Percentiles rank a stretch among this genome's conserved stretches.
phyloP scores from a whole-genome alignment of 805 yeast genomes.

The Wickerhamomyces alni region DNA sequence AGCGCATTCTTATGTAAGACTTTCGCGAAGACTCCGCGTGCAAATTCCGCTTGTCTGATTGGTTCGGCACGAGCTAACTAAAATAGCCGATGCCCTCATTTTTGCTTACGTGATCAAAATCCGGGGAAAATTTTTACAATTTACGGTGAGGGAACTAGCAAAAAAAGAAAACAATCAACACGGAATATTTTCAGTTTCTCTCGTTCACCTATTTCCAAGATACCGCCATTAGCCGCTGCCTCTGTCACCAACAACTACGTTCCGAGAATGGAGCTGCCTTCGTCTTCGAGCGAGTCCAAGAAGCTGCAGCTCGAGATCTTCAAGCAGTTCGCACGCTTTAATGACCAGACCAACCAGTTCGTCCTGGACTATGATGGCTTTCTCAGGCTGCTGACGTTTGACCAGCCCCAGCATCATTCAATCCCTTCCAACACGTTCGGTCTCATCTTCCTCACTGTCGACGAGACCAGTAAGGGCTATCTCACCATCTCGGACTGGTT shows the following conservation, averaged over 20 bases:
- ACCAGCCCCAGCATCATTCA: slow-evolving; percentile 40
- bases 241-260: not conserved
- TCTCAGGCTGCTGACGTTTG: slow-evolving; percentile 29
- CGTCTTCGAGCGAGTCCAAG: slow-evolving; percentile 31
- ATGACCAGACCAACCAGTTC: slow-evolving; percentile 27
- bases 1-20: too few relatives aligned
- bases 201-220: not conserved
- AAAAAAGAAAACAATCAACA: not conserved
- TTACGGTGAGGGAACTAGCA: not conserved
- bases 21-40: too few relatives aligned
- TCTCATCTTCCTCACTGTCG: slow-evolving; percentile 76
- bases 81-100: too few relatives aligned
- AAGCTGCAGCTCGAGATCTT: slow-evolving; percentile 37
- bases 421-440: slow-evolving; percentile 57
- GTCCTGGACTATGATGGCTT: slow-evolving; percentile 31
- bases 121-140: not conserved
- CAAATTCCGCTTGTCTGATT: not conserved
- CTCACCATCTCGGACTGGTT: slow-evolving; percentile 68
- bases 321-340: slow-evolving; percentile 33
- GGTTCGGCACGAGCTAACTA: too few relatives aligned
- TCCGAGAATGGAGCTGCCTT: slow-evolving; percentile 30
- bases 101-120: not conserved
- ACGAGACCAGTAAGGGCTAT: slow-evolving; percentile 62
- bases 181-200: too few relatives aligned
- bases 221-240: not conserved